Conservation (phyloP, 1,284 basidiomycete genomes). For the Leucocoprinus gongylophorus region DNA sequence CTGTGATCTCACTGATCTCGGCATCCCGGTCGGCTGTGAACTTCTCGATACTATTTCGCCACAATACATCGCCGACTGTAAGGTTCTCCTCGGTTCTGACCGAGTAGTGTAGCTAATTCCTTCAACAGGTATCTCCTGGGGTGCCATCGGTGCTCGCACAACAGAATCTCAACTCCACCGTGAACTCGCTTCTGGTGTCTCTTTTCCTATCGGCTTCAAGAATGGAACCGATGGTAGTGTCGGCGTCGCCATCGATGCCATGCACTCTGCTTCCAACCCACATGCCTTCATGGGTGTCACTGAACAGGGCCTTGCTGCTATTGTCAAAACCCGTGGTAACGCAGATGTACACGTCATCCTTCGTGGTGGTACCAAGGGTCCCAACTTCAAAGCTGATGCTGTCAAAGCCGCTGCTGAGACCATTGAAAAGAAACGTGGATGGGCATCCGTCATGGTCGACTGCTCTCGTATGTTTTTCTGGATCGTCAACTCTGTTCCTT, state of each 20-base stretch:
- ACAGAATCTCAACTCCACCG: conserved; percentile 93
- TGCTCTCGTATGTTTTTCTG: conserved; percentile 53
- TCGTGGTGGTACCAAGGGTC: conserved; percentile 82
- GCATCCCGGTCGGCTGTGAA: conserved; percentile 92
- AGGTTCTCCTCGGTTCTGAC: conserved; percentile 19
- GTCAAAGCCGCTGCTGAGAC: conserved; percentile 65
- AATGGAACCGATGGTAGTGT: conserved; percentile 94
- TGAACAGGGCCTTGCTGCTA: conserved; percentile 88
- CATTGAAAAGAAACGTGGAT: conserved; percentile 66
- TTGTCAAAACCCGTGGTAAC: conserved; percentile 94
- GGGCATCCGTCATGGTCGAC: conserved; percentile 82
- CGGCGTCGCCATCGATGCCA: conserved; percentile 88
- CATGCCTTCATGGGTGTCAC: conserved; percentile 99
- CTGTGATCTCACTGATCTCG: conserved; percentile 82
- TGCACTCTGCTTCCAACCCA: conserved; percentile 86
- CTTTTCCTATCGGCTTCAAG: conserved; percentile 97
- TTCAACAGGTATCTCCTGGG: conserved; percentile 79
- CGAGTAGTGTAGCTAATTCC: conserved; percentile 1
- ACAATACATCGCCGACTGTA: conserved; percentile 70
- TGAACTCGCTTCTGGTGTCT: conserved; percentile 86
- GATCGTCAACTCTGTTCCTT: conserved; percentile 9
- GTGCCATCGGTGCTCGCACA: conserved; percentile 95
- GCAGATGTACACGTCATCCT: conserved; percentile 91
- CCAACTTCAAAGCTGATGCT: conserved; percentile 76
- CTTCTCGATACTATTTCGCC: conserved; percentile 93